Conservation (phyloP, 1,284 basidiomycete species). For the Takashimella tepidaria region DNA sequence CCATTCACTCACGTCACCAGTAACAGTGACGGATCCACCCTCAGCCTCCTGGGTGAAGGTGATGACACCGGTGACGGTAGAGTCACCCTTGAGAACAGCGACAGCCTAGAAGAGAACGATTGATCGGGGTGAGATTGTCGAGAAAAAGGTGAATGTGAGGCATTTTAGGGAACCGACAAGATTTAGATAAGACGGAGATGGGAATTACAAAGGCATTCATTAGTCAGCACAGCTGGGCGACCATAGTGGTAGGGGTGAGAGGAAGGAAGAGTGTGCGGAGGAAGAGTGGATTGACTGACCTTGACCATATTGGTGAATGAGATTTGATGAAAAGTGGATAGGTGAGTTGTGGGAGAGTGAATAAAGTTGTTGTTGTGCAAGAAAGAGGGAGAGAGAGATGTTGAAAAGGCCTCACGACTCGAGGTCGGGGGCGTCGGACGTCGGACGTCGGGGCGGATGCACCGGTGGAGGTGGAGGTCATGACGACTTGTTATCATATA, state of each 20-base stretch:
- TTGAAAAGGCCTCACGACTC: too few species aligned
- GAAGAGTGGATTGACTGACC: too few species aligned
- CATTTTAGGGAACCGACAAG: neutral
- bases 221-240: slow-evolving; percentile 11
- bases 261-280: neutral
- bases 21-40: slow-evolving; percentile 57
- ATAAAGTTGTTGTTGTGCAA: too few species aligned
- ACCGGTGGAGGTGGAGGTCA: too few species aligned
- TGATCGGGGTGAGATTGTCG: neutral
- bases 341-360: slow-evolving; percentile 1
- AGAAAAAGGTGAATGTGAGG: neutral
- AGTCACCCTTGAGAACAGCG: slow-evolving; percentile 60
- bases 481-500: too few species aligned
- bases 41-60: slow-evolving; percentile 58
- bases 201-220: neutral
- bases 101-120: slow-evolving; percentile 53
- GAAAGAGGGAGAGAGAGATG: neutral
- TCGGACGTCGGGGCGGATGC: too few species aligned
- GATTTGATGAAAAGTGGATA: neutral
- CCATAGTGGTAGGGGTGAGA: slow-evolving; percentile 3
- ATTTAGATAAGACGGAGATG: neutral
- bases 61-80: slow-evolving; percentile 59
- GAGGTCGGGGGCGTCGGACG: too few species aligned
- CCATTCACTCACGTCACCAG: slow-evolving; percentile 52
- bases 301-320: too few species aligned